Base-by-base conservation (phyloP, 768 basidiomycete genomes). In the Xerocomus spinulosus region DNA sequence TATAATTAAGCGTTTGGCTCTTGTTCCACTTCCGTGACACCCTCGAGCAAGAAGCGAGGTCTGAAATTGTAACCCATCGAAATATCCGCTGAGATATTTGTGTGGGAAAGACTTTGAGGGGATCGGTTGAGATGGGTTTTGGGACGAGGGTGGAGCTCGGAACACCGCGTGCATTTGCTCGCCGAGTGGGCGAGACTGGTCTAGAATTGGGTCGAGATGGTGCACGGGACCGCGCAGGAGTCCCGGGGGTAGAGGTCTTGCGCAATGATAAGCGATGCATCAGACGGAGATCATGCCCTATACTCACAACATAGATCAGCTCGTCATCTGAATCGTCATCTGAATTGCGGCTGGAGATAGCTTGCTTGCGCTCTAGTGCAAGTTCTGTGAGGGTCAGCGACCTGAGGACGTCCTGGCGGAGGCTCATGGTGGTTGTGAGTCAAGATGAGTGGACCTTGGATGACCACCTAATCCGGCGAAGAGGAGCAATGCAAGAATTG, bases 1-100 rank as follows among this genome's bases (percentile, higher is more conserved):
- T 84, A 62, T 95, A 94, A 67, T 96, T 96, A 50, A 95, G 65
- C 0, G 92, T 88, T 70, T 93, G 90, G 53, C 89, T 92, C 62
- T 82, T 82, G 50, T 75, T 78, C 93, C 93, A 96, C 68, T 91
- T 87, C 66, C 79, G 83, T 39, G 81, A 90, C 5, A 95, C 91
- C 28, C 83, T 68, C 20, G 91, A 78, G 59, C 90, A 93, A 46
- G 78, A 75, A 4, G 87, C 84, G 32, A 95, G 77, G 46, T 90
- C 82, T 48, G 68, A 67, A 24, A 86, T 69, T 12, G 78, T 67
- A 6, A 96, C 71, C 43, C 68, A 66, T 1, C 76, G 64, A 60
- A 95, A 92, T 48, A 95, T 81, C 15, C 78, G 73, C 58, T 94
- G 91, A 1, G 84, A 83, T 17, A 93, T 59, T 54, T 92, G 86